Conservation (phyloP, 345 rosid species). For the Microcos paniculata region DNA sequence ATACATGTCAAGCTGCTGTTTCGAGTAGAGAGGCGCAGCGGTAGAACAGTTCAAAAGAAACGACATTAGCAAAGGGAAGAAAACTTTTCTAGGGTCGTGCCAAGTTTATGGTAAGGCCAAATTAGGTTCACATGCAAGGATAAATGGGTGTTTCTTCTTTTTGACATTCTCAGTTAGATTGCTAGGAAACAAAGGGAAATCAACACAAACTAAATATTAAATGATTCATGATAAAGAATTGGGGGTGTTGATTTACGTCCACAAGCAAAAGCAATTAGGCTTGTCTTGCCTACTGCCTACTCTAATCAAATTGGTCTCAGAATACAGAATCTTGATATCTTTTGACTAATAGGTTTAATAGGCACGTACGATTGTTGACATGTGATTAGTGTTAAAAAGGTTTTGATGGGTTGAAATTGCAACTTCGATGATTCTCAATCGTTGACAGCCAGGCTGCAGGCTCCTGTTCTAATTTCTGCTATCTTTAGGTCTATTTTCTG, state of each 20-base stretch:
- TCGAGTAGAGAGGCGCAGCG: not conserved
- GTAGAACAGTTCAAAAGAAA: not conserved
- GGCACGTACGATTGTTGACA: not conserved
- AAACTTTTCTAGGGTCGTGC: not conserved
- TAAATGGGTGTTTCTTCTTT: not conserved
- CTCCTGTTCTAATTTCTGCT: not conserved
- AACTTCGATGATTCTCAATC: not conserved
- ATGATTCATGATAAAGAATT: not conserved
- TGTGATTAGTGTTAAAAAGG: not conserved
- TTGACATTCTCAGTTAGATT: not conserved
- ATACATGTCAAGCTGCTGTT: conserved; percentile 4
- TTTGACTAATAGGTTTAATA: not conserved
- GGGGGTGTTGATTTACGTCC: not conserved
- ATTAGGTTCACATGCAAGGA: conserved; percentile 13
- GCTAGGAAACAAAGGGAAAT: not conserved
- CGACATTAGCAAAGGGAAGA: not conserved
- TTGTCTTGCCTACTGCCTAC: not conserved
- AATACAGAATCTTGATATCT: not conserved
- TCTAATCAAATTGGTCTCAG: not conserved
- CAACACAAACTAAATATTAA: not conserved
- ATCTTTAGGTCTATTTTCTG: not conserved
- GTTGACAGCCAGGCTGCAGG: not conserved
- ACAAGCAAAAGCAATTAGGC: not conserved
- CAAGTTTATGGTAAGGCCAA: not conserved
- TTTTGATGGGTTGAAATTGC: not conserved